Base-by-base conservation (phyloP, 495 filamentous ascomycete genomes). In the Lasiosphaeriaceae sp. region DNA sequence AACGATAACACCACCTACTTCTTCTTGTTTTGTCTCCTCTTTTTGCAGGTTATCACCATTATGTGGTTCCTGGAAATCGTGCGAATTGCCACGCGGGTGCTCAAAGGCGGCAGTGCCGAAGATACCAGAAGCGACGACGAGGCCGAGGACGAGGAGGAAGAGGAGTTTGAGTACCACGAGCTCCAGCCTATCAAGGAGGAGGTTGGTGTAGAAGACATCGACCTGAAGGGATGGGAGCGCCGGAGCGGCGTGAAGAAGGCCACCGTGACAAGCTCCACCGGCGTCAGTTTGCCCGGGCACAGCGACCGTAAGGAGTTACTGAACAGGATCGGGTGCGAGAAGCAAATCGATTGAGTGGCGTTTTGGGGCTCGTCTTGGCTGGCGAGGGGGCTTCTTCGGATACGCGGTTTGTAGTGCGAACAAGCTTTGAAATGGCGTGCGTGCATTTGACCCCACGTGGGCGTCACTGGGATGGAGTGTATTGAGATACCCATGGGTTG, bases 1-100 rank as follows among this genome's bases (percentile, higher is more conserved):
- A 87, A 86, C 52, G 66, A 76, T 26, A 75, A 73, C 17, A 80
- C 95, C 62, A 82, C 85, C 56, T 86, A 77, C 75, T 72, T 77
- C 34, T 95, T 95, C 71, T 71, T 96, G 9, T 75, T 76, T 29
- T 77, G 87, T 35, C 78, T 96, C 11, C 71, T 92, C 19, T 77
- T 82, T 23, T 71, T 96, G 14, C 89, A 96, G 67, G 73, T 79
- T 3, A 75, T 96, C 41, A 87, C 86, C 11, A 71, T 93, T n/a
- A 73, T 90, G 55, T 96, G 91, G 91, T 92, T 95, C 66, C 80
- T 76, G 63, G 89, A 94, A 88, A 93, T 96, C 63, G 63, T 88
- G 19, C 78, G 80, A 29, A 87, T 96, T 2, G 90, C 89, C n/a
- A 76, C 82, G 49, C 81, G 80, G 22, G 87, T 94, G 1, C 64